A percentile compares a stretch with the other conserved stretches of the same genome.
Conservation (phyloP, 768 basidiomycete species). For the Rhizopogon roseolus region DNA sequence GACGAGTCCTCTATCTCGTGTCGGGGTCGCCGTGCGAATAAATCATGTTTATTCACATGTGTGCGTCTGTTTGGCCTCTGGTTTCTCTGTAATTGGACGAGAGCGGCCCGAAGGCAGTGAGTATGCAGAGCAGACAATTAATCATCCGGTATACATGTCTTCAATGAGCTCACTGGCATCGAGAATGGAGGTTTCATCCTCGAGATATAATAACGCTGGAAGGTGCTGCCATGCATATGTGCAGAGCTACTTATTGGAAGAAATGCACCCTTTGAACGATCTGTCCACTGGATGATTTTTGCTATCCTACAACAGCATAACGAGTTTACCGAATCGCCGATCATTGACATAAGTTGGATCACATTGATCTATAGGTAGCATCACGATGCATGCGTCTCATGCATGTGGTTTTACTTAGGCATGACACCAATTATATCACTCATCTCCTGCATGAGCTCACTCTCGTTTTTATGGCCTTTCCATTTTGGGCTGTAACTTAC, state of each 20-base stretch:
- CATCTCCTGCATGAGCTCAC: conserved; percentile 5
- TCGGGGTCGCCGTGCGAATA: conserved; percentile 4
- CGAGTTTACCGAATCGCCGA: no score
- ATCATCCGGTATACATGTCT: neutral
- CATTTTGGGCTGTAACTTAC: neutral
- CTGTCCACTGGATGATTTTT: conserved; percentile 41
- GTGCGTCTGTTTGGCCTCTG: neutral
- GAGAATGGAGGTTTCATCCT: conserved; percentile 38
- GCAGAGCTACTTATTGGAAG: conserved; percentile 47
- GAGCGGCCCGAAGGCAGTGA: no score
- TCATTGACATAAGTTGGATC: neutral
- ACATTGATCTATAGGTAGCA: neutral
- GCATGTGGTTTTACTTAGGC: neutral
- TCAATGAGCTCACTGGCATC: neutral
- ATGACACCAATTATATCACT: neutral
- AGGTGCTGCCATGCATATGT: conserved; percentile 52
- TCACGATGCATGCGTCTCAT: neutral
- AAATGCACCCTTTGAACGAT: conserved; percentile 45
- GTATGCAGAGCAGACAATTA: no score
- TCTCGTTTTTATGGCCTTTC: conserved; percentile 1
- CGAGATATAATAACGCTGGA: conserved; percentile 58
- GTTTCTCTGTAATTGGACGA: no score
- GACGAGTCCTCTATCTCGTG: neutral
- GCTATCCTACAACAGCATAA: no score
- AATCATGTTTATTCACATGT: conserved; percentile 1